Evolutionary conservation across 768 basidiomycete species (phyloP).

Genomic region (Neoboletus brunneissimus): DNA sequence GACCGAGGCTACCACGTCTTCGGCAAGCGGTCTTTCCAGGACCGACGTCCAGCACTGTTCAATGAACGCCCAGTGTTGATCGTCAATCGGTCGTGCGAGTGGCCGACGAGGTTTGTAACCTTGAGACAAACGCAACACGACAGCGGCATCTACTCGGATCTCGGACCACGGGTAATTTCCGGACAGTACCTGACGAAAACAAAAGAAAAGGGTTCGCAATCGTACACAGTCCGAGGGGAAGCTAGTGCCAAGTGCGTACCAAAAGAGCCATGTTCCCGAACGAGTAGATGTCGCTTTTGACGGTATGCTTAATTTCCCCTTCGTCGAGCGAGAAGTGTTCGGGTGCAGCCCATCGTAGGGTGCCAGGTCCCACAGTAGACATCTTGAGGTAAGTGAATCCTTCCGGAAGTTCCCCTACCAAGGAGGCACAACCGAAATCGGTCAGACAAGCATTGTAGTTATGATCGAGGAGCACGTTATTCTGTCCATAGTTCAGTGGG

Average conservation of each 20-base stretch:
- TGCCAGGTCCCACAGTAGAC: constrained; percentile 3
- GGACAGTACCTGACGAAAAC: too few species aligned
- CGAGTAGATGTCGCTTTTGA: constrained; percentile 10
- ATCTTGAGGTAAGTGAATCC: not conserved
- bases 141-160: not conserved
- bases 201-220: not conserved
- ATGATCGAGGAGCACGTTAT: constrained; percentile 9
- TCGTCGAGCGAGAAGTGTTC: constrained; percentile 3
- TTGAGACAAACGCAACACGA: not conserved
- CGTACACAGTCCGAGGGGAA: not conserved
- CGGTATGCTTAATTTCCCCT: not conserved
- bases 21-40: not conserved
- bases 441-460: constrained; percentile 5
- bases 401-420: constrained; percentile 3
- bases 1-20: not conserved
- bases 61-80: constrained; percentile 1
- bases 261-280: constrained; percentile 8
- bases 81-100: too few species aligned
- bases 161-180: not conserved
- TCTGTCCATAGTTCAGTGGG: not conserved
- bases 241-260: not conserved
- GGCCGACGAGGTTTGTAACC: not conserved
- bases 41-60: constrained; percentile 4
- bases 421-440: constrained; percentile 10
- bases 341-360: constrained; percentile 8